These are phyloP conservation scores for Pseudofabraea citricarpa DNA, from an alignment of 2,329 filamentous ascomycete genomes.

Conservation along the genomic window DNA sequence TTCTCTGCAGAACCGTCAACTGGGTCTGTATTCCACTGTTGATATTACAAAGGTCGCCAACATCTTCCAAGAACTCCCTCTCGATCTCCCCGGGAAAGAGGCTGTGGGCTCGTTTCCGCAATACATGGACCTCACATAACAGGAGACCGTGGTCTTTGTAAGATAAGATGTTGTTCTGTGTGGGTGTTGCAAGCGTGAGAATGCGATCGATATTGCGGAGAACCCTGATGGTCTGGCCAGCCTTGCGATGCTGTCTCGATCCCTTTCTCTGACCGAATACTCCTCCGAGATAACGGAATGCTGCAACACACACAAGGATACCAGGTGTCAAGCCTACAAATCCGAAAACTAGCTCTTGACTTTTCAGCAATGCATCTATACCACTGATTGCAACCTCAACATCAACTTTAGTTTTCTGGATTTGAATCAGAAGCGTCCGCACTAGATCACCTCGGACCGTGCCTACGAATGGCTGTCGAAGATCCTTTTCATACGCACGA, in stretches of 20 bases:
- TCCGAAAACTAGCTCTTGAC: slow-evolving; percentile 96
- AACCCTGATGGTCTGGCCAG: slow-evolving; percentile 69
- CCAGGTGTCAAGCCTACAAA: slow-evolving; percentile 93
- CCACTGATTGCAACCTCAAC: slow-evolving; percentile 94
- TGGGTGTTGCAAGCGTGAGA: slow-evolving; percentile 62
- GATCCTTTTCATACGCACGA: slow-evolving; percentile 83
- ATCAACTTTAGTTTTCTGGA: slow-evolving; percentile 98
- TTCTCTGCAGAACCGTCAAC: slow-evolving; percentile 72
- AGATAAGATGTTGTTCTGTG: slow-evolving; percentile 68
- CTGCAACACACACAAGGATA: slow-evolving; percentile 77
- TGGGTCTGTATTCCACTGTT: slow-evolving; percentile 72
- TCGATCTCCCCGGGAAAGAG: slow-evolving; percentile 71
- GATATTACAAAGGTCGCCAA: slow-evolving; percentile 80
- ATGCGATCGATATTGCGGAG: slow-evolving; percentile 86
- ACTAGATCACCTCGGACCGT: slow-evolving; percentile 83
- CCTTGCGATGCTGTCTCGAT: slow-evolving; percentile 56
- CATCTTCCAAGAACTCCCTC: slow-evolving; percentile 83
- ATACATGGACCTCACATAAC: slow-evolving; percentile 81
- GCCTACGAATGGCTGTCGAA: slow-evolving; percentile 76
- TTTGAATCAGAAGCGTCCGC: slow-evolving; percentile 86
- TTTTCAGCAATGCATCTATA: slow-evolving; percentile 90
- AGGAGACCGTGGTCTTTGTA: slow-evolving; percentile 92
- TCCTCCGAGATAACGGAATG: slow-evolving; percentile 65
- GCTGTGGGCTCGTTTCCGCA: slow-evolving; percentile 63
- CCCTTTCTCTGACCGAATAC: slow-evolving; percentile 69